Conservation (phyloP, 2,329 filamentous ascomycete genomes). For the Fusarium sp. region DNA sequence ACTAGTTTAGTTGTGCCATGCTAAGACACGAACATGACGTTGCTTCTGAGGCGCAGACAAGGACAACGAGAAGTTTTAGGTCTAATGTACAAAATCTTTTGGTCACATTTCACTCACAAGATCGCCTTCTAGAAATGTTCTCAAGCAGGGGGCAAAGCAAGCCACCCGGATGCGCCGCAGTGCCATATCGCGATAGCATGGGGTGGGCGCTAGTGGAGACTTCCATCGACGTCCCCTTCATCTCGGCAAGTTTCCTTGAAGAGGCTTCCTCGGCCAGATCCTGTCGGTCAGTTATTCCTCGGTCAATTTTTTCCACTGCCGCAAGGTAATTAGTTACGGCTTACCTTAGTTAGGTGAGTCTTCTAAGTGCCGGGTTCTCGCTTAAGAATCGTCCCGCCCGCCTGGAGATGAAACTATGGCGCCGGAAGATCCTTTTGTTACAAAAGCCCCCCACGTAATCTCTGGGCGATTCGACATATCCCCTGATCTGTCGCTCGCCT, state of each 20-base stretch:
- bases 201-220: conserved; percentile 8
- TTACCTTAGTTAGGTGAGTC: not conserved
- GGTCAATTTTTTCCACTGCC: conserved; percentile 5
- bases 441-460: conserved; percentile 3
- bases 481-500: not conserved
- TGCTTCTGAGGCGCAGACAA: conserved; percentile 16
- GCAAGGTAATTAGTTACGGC: not conserved
- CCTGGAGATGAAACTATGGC: conserved; percentile 18
- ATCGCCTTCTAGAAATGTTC: conserved; percentile 29
- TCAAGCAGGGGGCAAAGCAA: conserved; percentile 8
- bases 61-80: no score
- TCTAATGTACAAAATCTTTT: not conserved
- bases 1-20: not conserved
- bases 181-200: conserved; percentile 19
- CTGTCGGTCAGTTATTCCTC: conserved; percentile 2
- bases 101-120: not conserved
- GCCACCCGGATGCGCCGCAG: not conserved
- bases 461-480: no score
- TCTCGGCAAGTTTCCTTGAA: conserved; percentile 15
- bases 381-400: conserved; percentile 22
- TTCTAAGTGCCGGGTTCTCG: conserved; percentile 23
- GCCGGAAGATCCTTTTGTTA: not conserved
- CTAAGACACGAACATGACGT: conserved; percentile 20
- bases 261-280: conserved; percentile 13
- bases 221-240: conserved; percentile 26